Base-by-base conservation (phyloP, 192 early-diverging fungal genomes). In the Coemansia guatemalensis region DNA sequence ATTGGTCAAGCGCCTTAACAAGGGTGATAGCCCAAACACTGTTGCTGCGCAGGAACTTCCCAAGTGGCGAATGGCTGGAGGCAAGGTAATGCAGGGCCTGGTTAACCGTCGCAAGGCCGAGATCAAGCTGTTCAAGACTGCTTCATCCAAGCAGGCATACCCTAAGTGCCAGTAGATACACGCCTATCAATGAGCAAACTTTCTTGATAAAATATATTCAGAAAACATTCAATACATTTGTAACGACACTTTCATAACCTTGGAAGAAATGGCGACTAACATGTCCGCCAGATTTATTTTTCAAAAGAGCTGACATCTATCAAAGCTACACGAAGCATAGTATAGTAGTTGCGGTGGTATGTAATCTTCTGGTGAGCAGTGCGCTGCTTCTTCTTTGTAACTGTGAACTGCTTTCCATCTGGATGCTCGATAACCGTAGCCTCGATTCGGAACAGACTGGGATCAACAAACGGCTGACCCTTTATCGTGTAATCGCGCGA, bases 401-500 rank as follows among this genome's bases (percentile, higher is more conserved):
- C 86, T n/a, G 82, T 79, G 32, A 90, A 78, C 41, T 85, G 81
- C 62, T 89, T 86, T 55, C 90, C 87, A 69, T 87, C 88, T 12
- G 93, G 83, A 54, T 99, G 94, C 74, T 99, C 95, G 47, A 95
- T 86, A 0, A 95, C 93, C 0, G 89, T 90, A 17, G 93, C 94
- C 69, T 92, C 85, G 63, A 99, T 88, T 50, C 69, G 82, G 60
- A 85, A 91, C 44, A 88, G 87, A 12, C 81, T 73, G 8, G 91
- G 85, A 8, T 88, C 77, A 24, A 99, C 85, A 62, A 88, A 92
- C 14, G 96, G 96, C 64, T 90, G 73, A 2, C 96, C 96, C 69
- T 89, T 78, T 57, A 99, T 82, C 0, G 93, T 87, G 62, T 87
- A 95, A 64, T 95, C 91, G 33, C 85, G 86, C 25, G 86, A 88